These are phyloP conservation scores for Phytopythium boreale DNA, from an alignment of 352 stramenopile species.

Conservation along the genomic window DNA sequence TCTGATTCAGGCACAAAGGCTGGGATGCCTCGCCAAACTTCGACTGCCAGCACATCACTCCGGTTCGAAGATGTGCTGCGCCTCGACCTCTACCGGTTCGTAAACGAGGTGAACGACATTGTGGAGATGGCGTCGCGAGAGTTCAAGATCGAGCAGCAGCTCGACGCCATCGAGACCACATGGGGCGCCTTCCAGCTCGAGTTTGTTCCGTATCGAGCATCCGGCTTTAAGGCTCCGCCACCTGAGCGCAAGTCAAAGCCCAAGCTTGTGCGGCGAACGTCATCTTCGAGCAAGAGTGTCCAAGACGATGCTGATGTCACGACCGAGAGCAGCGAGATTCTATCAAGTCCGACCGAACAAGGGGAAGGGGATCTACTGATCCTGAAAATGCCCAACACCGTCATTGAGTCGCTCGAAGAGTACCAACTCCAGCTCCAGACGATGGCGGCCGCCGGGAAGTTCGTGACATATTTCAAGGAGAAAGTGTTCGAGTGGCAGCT, in stretches of 20 bases:
- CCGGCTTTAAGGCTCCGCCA: conserved; percentile 20
- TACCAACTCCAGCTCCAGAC: conserved; percentile 95
- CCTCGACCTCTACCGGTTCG: conserved; percentile 90
- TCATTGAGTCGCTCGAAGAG: conserved; percentile 93
- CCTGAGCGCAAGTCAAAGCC: background rate
- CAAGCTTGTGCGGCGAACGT: background rate
- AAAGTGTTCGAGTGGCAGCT: conserved; percentile 95
- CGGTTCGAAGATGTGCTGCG: conserved; percentile 91
- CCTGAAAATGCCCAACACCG: conserved; percentile 87
- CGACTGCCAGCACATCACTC: conserved; percentile 38
- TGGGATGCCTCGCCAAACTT: conserved; percentile 1
- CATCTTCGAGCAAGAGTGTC: background rate
- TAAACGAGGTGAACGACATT: conserved; percentile 93
- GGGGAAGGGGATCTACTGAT: conserved; percentile 84
- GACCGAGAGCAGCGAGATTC: background rate
- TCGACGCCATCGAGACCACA: conserved; percentile 89
- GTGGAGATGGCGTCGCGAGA: conserved; percentile 95
- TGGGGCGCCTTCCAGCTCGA: conserved; percentile 92
- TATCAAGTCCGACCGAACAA: conserved; percentile 12
- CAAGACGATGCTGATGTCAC: background rate
- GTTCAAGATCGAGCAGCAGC: conserved; percentile 96
- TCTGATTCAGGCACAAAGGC: conserved; percentile 1
- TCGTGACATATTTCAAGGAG: conserved; percentile 95
- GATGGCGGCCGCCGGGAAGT: conserved; percentile 96
- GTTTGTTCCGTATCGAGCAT: conserved; percentile 89